Evolutionary conservation across 768 basidiomycete genomes (phyloP).

Genomic region (Kwoniella bestiolae): DNA sequence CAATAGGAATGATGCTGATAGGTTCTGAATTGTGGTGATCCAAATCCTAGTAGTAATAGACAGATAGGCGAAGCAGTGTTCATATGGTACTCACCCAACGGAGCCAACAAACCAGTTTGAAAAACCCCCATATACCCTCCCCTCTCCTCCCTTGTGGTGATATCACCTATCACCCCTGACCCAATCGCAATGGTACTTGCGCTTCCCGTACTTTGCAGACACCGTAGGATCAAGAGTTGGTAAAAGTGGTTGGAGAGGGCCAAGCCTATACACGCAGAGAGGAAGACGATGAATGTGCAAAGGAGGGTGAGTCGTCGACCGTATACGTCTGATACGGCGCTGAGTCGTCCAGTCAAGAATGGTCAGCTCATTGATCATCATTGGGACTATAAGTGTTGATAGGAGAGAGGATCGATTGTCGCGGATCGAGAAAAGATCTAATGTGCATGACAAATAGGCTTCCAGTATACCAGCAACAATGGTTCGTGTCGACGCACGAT

Average conservation of each 20-base stretch:
- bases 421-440: not conserved
- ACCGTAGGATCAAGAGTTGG: constrained; percentile 78
- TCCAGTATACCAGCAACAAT: not conserved
- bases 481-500: not conserved
- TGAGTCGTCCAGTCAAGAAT: no score
- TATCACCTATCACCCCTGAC: constrained; percentile 79
- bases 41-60: no score
- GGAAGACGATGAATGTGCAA: constrained; percentile 61
- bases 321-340: constrained; percentile 61
- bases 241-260: constrained; percentile 67
- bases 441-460: not conserved
- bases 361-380: constrained; percentile 3
- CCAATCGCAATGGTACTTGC: constrained; percentile 45
- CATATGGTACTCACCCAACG: constrained; percentile 16
- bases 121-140: constrained; percentile 75
- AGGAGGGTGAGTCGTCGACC: constrained; percentile 32
- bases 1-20: not conserved
- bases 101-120: constrained; percentile 47
- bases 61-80: no score
- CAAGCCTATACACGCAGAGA: constrained; percentile 70
- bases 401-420: no score
- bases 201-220: constrained; percentile 62
- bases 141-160: constrained; percentile 71
- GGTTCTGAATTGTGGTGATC: not conserved
- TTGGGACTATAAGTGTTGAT: no score